Evolutionary conservation across 768 basidiomycete species (phyloP).

Genomic region (Tricholoma furcatifolium): DNA sequence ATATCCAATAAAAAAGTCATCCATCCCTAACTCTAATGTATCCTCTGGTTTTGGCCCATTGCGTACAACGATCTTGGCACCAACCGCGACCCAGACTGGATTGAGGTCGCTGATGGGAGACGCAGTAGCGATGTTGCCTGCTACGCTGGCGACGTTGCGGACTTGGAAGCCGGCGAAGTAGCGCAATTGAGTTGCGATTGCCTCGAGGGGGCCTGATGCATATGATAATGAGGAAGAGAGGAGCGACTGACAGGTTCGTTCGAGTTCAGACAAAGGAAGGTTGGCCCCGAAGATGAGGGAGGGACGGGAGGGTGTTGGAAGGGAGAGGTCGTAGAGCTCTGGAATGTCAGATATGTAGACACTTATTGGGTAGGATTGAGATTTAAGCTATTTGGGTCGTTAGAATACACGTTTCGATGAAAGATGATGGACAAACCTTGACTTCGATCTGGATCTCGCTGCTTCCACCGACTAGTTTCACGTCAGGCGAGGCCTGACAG

Average conservation of each 20-base stretch:
- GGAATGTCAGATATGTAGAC: slow-evolving; percentile 15
- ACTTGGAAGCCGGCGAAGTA: slow-evolving; percentile 16
- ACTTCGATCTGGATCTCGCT: slow-evolving; percentile 17
- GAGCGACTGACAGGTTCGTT: slow-evolving; percentile 7
- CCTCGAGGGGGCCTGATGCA: slow-evolving; percentile 14
- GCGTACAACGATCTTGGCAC: slow-evolving; percentile 7
- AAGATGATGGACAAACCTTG: slow-evolving; percentile 4
- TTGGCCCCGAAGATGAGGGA: slow-evolving; percentile 15
- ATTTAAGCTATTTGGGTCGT: slow-evolving; percentile 7
- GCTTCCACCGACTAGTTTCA: slow-evolving; percentile 15
- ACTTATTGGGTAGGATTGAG: slow-evolving; percentile 14
- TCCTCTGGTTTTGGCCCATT: neutral
- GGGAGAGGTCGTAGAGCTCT: slow-evolving; percentile 6
- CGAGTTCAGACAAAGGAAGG: slow-evolving; percentile 15
- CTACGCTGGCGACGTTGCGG: slow-evolving; percentile 15
- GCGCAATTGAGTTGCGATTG: slow-evolving; percentile 11
- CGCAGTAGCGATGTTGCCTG: slow-evolving; percentile 15
- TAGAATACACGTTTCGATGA: neutral
- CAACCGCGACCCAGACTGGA: slow-evolving; percentile 14
- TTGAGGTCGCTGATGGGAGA: slow-evolving; percentile 18
- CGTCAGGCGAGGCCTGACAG: slow-evolving; percentile 1
- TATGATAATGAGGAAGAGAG: neutral
- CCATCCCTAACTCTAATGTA: slow-evolving; percentile 10
- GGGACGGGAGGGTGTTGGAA: slow-evolving; percentile 1
- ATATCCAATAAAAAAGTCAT: slow-evolving; percentile 16